Evolutionary conservation across 768 basidiomycete species (phyloP).

Genomic region (Podaxis sp.): DNA sequence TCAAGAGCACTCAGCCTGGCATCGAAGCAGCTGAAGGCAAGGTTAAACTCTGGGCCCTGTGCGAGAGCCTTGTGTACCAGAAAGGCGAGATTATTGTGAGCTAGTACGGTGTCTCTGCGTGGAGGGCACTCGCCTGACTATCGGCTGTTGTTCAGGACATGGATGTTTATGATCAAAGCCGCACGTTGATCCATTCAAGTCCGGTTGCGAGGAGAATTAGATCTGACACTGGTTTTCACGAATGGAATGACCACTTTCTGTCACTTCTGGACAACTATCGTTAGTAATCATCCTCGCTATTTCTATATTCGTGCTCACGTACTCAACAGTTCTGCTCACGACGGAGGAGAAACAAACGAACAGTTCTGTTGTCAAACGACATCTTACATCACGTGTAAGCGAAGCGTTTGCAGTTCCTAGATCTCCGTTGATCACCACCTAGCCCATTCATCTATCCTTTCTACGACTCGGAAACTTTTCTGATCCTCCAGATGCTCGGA

Average conservation of each 20-base stretch:
- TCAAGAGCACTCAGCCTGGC: conserved; percentile 87
- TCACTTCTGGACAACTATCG: conserved; percentile 78
- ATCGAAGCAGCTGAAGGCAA: conserved; percentile 90
- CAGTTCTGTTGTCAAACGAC: conserved; percentile 42
- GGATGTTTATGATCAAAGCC: conserved; percentile 74
- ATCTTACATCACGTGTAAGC: conserved; percentile 67
- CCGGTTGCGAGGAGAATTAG: conserved; percentile 59
- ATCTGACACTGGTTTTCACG: conserved; percentile 62
- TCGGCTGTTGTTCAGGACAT: conserved; percentile 59
- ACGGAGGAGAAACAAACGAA: conserved; percentile 57
- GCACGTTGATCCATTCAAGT: conserved; percentile 70
- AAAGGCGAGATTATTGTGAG: conserved; percentile 82
- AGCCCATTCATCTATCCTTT: conserved; percentile 83
- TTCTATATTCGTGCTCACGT: background rate
- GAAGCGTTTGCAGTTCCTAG: background rate
- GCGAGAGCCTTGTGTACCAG: conserved; percentile 72
- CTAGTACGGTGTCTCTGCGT: conserved; percentile 5
- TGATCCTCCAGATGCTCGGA: conserved; percentile 57
- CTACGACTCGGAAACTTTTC: conserved; percentile 71
- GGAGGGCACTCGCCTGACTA: background rate
- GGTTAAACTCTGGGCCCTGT: conserved; percentile 83
- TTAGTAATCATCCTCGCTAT: conserved; percentile 32
- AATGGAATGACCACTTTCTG: conserved; percentile 68
- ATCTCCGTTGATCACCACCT: conserved; percentile 4
- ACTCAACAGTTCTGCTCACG: conserved; percentile 57